A percentile compares a stretch with the other conserved stretches of the same genome.
phyloP scores from a whole-genome alignment of 1,284 basidiomycete genomes.

The Moesziomyces sp. region DNA sequence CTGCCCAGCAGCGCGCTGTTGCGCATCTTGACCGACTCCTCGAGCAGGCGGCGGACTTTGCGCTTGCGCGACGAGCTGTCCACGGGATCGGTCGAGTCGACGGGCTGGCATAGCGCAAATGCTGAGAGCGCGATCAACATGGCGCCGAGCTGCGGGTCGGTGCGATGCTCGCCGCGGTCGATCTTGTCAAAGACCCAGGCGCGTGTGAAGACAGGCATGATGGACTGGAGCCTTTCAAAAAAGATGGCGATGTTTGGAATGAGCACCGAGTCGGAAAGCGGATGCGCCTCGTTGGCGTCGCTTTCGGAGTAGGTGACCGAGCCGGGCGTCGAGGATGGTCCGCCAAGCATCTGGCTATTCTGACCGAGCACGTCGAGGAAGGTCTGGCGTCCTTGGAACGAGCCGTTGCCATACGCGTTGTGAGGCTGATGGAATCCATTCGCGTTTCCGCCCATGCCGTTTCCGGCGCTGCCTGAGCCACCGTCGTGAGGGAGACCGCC shows the following conservation, averaged over 20 bases:
- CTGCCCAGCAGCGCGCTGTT: constrained; percentile 52
- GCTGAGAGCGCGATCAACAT: constrained; percentile 64
- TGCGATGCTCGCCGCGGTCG: constrained; percentile 57
- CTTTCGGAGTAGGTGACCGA: constrained; percentile 24
- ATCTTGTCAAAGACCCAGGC: constrained; percentile 58
- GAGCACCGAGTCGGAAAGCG: constrained; percentile 55
- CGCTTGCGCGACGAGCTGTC: constrained; percentile 41
- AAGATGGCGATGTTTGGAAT: constrained; percentile 62
- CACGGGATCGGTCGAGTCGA: constrained; percentile 48
- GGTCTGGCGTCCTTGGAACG: constrained; percentile 18
- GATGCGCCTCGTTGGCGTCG: constrained; percentile 39
- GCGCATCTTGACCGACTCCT: constrained; percentile 50
- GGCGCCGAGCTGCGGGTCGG: constrained; percentile 56
- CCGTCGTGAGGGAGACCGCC: constrained; percentile 7
- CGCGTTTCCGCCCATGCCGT: constrained; percentile 8
- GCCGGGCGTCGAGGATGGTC: constrained; percentile 33
- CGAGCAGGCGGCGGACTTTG: constrained; percentile 35
- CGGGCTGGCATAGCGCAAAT: constrained; percentile 53
- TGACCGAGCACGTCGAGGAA: constrained; percentile 49
- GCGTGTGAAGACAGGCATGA: constrained; percentile 65
- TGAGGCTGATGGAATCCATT: constrained; percentile 12
- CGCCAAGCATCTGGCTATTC: constrained; percentile 27
- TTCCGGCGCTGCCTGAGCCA: constrained; percentile 1
- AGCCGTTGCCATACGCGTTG: constrained; percentile 19
- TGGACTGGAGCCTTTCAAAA: constrained; percentile 62